Percentiles rank a stretch among this genome's conserved stretches.
Evolutionary conservation across 345 rosid genomes (phyloP).

Genomic region (Kernera saxatilis): DNA sequence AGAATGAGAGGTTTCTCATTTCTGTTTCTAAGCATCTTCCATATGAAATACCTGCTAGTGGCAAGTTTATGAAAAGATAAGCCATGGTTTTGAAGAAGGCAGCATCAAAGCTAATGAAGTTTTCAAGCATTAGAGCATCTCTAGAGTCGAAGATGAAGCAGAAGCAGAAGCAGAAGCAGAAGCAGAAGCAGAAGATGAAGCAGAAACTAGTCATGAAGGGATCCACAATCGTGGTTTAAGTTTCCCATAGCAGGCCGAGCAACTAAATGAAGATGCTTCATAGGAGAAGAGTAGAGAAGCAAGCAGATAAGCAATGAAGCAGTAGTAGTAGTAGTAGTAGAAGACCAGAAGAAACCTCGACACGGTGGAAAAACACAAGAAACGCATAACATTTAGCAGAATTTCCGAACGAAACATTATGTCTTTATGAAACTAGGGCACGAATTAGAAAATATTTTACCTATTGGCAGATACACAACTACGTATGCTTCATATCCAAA

Average conservation of each 20-base stretch:
- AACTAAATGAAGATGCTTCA: conserved; percentile 13
- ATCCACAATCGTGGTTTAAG: conserved; percentile 49
- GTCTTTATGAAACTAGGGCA: conserved; percentile 31
- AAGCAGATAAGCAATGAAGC: conserved; percentile 25
- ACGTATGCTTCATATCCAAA: conserved; percentile 33
- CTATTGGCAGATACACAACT: conserved; percentile 31
- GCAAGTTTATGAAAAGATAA: conserved; percentile 45
- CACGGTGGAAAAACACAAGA: conserved; percentile 47
- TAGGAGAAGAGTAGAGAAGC: conserved; percentile 22
- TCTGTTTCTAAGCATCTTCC: too few relatives aligned
- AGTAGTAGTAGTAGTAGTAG: conserved; percentile 36
- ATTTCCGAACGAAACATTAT: conserved; percentile 22
- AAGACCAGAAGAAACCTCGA: conserved; percentile 92
- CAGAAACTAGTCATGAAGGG: conserved; percentile 37
- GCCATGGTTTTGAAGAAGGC: conserved; percentile 45
- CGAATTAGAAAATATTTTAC: conserved; percentile 21
- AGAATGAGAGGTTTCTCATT: too few relatives aligned
- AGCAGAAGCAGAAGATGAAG: not conserved
- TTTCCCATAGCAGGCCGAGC: conserved; percentile 39
- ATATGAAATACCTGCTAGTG: too few relatives aligned
- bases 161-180: not conserved
- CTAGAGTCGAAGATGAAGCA: not conserved
- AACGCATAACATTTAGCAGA: conserved; percentile 60
- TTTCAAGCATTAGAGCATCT: too few relatives aligned
- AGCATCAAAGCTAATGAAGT: too few relatives aligned